Evolutionary conservation across 2,329 filamentous ascomycete species (phyloP).

Genomic region (Cladosporium sp.): DNA sequence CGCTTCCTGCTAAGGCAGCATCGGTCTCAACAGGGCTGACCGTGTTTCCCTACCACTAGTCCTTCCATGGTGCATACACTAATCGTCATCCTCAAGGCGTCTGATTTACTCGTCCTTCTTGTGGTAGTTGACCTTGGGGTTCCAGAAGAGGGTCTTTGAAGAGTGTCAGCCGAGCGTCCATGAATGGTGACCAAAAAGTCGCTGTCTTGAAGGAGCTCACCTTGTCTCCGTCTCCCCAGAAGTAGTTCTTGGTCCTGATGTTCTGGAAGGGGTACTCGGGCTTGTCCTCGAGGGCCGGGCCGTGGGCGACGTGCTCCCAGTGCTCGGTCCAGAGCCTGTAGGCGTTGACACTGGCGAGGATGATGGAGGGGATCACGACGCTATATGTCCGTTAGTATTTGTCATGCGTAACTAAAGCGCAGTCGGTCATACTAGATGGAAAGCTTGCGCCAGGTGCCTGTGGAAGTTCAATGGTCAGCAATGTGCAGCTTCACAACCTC

Average conservation of each 20-base stretch:
- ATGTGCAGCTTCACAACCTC: not conserved
- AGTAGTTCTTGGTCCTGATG: slow-evolving; percentile 93
- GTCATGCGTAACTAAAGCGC: slow-evolving; percentile 12
- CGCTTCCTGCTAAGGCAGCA: not conserved
- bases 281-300: slow-evolving; percentile 85
- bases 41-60: not conserved
- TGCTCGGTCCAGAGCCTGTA: slow-evolving; percentile 92
- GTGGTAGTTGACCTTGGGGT: slow-evolving; percentile 93
- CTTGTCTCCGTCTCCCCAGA: slow-evolving; percentile 96
- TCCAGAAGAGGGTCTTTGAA: slow-evolving; percentile 68
- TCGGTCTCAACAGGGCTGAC: not conserved
- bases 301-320: slow-evolving; percentile 91
- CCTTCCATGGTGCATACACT: not conserved
- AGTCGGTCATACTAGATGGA: slow-evolving; percentile 73
- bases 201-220: slow-evolving; percentile 47
- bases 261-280: slow-evolving; percentile 97
- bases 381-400: not conserved
- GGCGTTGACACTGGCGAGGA: slow-evolving; percentile 75
- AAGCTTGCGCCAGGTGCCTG: slow-evolving; percentile 94
- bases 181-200: not conserved
- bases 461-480: slow-evolving; percentile 20
- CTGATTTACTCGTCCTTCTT: slow-evolving; percentile 64
- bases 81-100: not conserved
- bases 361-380: slow-evolving; percentile 70
- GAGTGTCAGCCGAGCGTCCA: slow-evolving; percentile 11